A percentile compares a stretch with the other conserved stretches of the same genome.
Evolutionary conservation across 2,329 filamentous ascomycete genomes (phyloP).

Genomic region (Exophiala bonariae): DNA sequence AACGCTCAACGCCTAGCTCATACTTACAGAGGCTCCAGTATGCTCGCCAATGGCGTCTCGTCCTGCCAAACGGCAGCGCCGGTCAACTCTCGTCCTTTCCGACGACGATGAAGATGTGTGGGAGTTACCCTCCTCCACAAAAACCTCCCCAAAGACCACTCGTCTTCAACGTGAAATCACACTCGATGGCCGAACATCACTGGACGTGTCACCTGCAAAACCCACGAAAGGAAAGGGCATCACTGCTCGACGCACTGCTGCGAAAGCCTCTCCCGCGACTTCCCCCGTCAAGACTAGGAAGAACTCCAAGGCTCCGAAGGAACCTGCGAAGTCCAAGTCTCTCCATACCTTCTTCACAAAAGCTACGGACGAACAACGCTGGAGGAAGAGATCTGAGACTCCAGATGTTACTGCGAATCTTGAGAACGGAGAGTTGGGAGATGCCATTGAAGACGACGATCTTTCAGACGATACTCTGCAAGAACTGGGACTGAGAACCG

Average conservation of each 20-base stretch:
- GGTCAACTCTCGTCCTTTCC: slow-evolving; percentile 25
- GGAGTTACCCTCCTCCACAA: slow-evolving; percentile 7
- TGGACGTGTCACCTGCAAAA: slow-evolving; percentile 16
- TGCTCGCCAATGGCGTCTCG: slow-evolving; percentile 26
- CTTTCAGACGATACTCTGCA: slow-evolving; percentile 38
- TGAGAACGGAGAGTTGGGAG: slow-evolving; percentile 25
- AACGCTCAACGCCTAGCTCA: not conserved
- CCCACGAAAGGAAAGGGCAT: slow-evolving; percentile 7
- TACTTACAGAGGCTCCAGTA: slow-evolving; percentile 2
- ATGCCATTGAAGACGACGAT: slow-evolving; percentile 35
- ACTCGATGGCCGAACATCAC: slow-evolving; percentile 21
- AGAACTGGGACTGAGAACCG: slow-evolving; percentile 28
- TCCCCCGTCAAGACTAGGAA: slow-evolving; percentile 37
- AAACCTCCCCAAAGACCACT: slow-evolving; percentile 4
- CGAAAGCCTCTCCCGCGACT: slow-evolving; percentile 27
- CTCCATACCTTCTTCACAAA: slow-evolving; percentile 43
- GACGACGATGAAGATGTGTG: slow-evolving; percentile 23
- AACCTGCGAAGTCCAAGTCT: slow-evolving; percentile 33
- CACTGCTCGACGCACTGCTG: slow-evolving; percentile 4
- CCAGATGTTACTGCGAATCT: slow-evolving; percentile 16
- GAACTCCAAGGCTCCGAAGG: slow-evolving; percentile 16
- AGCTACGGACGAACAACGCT: slow-evolving; percentile 41
- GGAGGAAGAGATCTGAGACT: slow-evolving; percentile 33
- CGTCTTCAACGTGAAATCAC: slow-evolving; percentile 21
- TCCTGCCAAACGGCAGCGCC: slow-evolving; percentile 30